A percentile compares a stretch with the other conserved stretches of the same genome.
Conservation (phyloP, 2,329 filamentous ascomycete species). For the Aspergillus fijiensis region DNA sequence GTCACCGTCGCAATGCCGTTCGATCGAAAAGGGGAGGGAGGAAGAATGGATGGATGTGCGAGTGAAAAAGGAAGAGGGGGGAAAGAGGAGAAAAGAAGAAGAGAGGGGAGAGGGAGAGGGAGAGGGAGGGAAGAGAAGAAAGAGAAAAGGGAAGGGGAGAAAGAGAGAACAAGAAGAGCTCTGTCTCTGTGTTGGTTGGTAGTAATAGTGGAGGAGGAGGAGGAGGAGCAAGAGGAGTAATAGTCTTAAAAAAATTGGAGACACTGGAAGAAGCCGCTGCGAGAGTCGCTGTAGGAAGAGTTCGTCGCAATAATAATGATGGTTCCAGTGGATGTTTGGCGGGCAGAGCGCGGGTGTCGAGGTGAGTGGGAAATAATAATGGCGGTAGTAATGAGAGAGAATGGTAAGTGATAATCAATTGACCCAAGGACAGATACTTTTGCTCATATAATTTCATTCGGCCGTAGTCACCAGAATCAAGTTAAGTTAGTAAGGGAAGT, state of each 20-base stretch:
- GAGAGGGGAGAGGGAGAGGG: neutral
- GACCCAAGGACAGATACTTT: too few relatives aligned
- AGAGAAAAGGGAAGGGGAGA: neutral
- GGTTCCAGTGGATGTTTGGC: too few relatives aligned
- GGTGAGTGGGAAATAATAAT: neutral
- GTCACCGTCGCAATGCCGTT: constrained; percentile 3
- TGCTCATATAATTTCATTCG: too few relatives aligned
- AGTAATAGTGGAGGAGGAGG: constrained; percentile 10
- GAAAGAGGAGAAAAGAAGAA: constrained; percentile 1
- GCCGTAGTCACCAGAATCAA: too few relatives aligned
- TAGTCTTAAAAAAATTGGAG: constrained; percentile 3
- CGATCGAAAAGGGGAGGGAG: neutral
- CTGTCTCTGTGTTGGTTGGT: constrained; percentile 1
- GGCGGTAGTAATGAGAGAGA: neutral
- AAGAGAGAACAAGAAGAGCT: constrained; percentile 7
- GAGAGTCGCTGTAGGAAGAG: constrained; percentile 12
- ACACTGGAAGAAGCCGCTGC: neutral
- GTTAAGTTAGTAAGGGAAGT: too few relatives aligned
- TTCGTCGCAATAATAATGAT: constrained; percentile 7
- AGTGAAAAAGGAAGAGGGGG: neutral
- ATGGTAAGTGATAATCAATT: too few relatives aligned
- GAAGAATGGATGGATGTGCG: too few relatives aligned
- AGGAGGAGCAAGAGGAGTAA: constrained; percentile 2
- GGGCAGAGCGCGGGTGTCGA: neutral
- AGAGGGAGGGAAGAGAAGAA: constrained; percentile 7